Evolutionary conservation across 352 stramenopile genomes (phyloP), one percentile per base, ranked within the genome.

Genomic region (Globisporangium nunn): DNA sequence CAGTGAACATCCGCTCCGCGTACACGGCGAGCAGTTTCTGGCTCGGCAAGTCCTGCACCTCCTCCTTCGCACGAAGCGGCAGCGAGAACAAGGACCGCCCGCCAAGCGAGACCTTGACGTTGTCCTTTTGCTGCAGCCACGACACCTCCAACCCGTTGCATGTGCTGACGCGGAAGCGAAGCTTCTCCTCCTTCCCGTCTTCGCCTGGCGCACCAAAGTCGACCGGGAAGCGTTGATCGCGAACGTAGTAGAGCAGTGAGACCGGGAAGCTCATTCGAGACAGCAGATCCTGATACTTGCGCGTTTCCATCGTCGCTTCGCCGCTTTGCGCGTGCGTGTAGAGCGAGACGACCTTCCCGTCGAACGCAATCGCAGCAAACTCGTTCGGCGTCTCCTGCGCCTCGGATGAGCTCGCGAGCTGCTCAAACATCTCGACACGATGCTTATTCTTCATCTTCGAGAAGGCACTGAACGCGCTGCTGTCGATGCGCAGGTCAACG

Each of bases 211-310:
- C 64, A 17, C 75, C 74, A 56, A 94, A 62, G n/a, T 85, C 72
- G 7, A 92, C 70, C n/a, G 81, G 81, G 56, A 90, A 94, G 15
- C 73, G 73, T 28, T 81, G 67, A 12, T 88, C 84, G 23, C 71
- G 73, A 59, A 94, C 77, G 58, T 91, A 94, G 52, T 91, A 86
- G 33, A 88, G 57, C 30, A 94, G 51, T 30, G 81, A 88, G 5
- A 87, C 64, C 0, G 81, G 81, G 41, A 91, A 87, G 45, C 78
- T 87, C 64, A 87, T 78, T 12, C 74, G 68, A 4, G 69, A 63
- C 8, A 87, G 41, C 1, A 68, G 48, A 10, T 40, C 41, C 30
- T 30, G 10, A 17, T 49, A 45, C 14, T 39, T 4, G 7, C 46
- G 35, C 45, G 50, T 17, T 3, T 45, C 29, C 35, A 18, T 28